Evolutionary conservation across 2,329 filamentous ascomycete genomes (phyloP), one percentile per base, ranked within the genome.

Genomic region (Hymenoscyphus salicellus): DNA sequence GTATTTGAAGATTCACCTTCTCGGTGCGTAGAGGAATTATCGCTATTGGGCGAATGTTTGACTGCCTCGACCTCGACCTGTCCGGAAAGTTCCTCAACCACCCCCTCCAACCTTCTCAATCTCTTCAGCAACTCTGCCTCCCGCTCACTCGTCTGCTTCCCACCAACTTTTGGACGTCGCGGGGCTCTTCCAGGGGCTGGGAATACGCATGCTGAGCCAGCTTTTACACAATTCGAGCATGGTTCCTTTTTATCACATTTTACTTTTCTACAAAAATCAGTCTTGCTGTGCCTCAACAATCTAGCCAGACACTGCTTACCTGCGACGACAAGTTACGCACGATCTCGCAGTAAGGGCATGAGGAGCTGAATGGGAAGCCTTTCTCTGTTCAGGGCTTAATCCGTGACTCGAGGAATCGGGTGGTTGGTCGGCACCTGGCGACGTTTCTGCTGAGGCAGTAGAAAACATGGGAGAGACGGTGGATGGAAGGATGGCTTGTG

Each of bases 171-270:
- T 33, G 83, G 80, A 20, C 88, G 83, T 70, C 69, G 63, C 33
- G 68, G 70, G 16, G 89, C 89, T 63, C 90, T 83, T 10, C 89
- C 90, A 0, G 90, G 90, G 2, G 89, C 87, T 1, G 90, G 90
- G 73, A 91, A 93, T 58, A 91, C 79, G 75, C 90, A 93, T 70
- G 89, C 84, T 64, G 89, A 89, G 70, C 87, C 80, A 49, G 88
- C 88, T 68, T 88, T 85, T 52, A 84, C 84, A 75, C 90, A 93
- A 75, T 93, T 92, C 71, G 86, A 86, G 76, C 90, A 93, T 17
- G 89, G 91, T 86, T 72, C 85, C 83, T 79, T 58, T 57, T 92
- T 92, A 79, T 93, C 89, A 81, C 90, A 93, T 72, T 89, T 89
- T 62, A 93, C 90, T 76, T 91, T 89, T 32, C 55, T 56, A 17